These are phyloP conservation scores for Pyrrhoderma lamaoense DNA, from an alignment of 1,284 basidiomycete species.

Conservation along the genomic window DNA sequence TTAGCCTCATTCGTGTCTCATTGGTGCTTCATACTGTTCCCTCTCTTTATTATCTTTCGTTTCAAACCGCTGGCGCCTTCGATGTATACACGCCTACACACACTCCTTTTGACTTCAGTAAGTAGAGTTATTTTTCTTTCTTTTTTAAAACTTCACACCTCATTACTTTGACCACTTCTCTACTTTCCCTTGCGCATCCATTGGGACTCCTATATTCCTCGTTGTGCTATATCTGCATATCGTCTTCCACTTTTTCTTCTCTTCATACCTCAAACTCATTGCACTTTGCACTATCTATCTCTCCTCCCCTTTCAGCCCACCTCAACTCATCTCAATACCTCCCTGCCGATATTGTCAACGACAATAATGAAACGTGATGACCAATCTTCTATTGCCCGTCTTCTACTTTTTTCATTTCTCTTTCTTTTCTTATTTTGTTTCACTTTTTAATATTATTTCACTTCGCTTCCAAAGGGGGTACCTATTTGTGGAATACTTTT, in stretches of 20 bases:
- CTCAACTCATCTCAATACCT: neutral
- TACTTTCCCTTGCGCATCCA: neutral
- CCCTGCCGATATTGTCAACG: slow-evolving; percentile 4
- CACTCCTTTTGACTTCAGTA: slow-evolving; percentile 11
- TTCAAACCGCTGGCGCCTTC: slow-evolving; percentile 5
- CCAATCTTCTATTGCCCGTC: neutral
- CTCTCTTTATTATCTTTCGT: slow-evolving; percentile 1
- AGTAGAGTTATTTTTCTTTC: neutral
- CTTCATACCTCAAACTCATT: neutral
- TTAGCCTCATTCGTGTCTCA: neutral
- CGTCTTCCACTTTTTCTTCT: neutral
- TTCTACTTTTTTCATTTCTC: neutral
- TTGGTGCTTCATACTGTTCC: neutral
- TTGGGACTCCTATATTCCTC: slow-evolving; percentile 1
- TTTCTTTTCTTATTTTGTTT: slow-evolving; percentile 1
- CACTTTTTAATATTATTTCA: no score
- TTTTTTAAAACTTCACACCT: slow-evolving; percentile 4
- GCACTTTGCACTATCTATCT: neutral
- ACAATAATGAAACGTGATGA: slow-evolving; percentile 10
- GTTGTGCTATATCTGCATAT: slow-evolving; percentile 1
- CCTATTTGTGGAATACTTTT: no score
- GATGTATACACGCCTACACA: slow-evolving; percentile 14
- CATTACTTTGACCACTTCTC: neutral
- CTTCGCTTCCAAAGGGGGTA: no score
- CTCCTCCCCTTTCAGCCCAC: neutral